These are phyloP conservation scores for Conringia planisiliqua DNA, from an alignment of 345 rosid species.

Conservation along the genomic window DNA sequence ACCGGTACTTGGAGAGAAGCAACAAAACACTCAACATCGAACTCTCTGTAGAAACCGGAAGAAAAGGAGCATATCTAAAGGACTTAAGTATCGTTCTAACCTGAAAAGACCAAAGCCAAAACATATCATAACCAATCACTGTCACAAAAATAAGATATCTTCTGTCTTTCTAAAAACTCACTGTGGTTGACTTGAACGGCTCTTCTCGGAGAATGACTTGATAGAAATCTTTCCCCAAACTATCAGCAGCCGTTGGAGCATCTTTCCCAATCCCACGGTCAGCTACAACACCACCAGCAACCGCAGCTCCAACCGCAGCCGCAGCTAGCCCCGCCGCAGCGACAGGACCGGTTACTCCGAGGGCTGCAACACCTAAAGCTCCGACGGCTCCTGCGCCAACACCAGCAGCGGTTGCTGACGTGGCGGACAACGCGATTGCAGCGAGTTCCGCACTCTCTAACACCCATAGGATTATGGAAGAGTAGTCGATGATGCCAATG, in stretches of 20 bases:
- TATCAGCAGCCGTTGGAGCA: slow-evolving; percentile 65
- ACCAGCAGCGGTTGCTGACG: slow-evolving; percentile 75
- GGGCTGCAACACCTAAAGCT: slow-evolving; percentile 68
- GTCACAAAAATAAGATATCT: background rate
- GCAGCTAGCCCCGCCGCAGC: slow-evolving; percentile 66
- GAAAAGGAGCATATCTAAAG: slow-evolving; percentile 77
- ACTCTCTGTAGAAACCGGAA: slow-evolving; percentile 67
- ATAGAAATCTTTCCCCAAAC: slow-evolving; percentile 73
- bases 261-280: slow-evolving; percentile 63
- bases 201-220: slow-evolving; percentile 74
- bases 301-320: slow-evolving; percentile 86
- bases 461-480: slow-evolving; percentile 77
- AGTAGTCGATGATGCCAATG: slow-evolving; percentile 74
- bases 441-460: slow-evolving; percentile 77
- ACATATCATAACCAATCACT: background rate
- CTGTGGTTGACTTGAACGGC: slow-evolving; percentile 81
- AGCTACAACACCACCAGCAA: slow-evolving; percentile 68
- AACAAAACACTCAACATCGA: slow-evolving; percentile 80
- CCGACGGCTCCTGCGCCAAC: slow-evolving; percentile 75
- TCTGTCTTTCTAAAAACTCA: slow-evolving; percentile 16
- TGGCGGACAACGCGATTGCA: slow-evolving; percentile 64
- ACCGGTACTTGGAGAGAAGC: slow-evolving; percentile 75
- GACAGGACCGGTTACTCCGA: slow-evolving; percentile 68
- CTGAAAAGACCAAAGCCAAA: slow-evolving; percentile 30
- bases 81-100: slow-evolving; percentile 70